Evolutionary conservation across 116 monocot species (phyloP), one percentile per base, ranked within the genome.

Genomic region (Phalaenopsis hybrid): DNA sequence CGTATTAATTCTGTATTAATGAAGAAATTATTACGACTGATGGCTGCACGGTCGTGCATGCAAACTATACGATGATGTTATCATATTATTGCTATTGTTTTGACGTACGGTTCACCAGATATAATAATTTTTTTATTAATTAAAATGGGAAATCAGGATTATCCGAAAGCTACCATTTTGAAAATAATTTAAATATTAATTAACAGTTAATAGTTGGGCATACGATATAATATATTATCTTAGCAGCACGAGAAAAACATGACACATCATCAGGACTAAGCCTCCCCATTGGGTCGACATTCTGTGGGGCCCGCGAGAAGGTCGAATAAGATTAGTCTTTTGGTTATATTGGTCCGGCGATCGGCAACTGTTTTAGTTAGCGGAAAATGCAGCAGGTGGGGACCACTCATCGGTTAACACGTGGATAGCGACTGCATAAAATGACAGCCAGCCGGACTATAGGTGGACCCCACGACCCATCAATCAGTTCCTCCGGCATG

Each of bases 381-480:
- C 50, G 50, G 50, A 50, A 11, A 50, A 50, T 9, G 50, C 50
- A 50, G 50, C 50, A 50, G 12, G 50, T 50, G 50, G 50, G 50
- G 50, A 50, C 10, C 50, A 50, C 12, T 50, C 10, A 50, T 50
- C 12, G 10, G 34, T 11, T 31, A n/a, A 13, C 70, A 70, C 70
- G 70, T 70, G 70, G 70, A 70, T 33, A 15, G 70, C 33, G 70
- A 70, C 70, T 1, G 70, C 70, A 70, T 37, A 37, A 70, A 25
- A 50, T 28, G 13, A 31, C 34, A 70, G 34, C 15, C 9, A 31
- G 70, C 34, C 70, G 70, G 70, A 70, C 70, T 33, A 11, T 33
- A 25, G 70, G 70, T 70, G 70, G 70, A 25, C 11, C 70, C 10
- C 70, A 31, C 7, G 70, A 70, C 25, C 70, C 70, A 70, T 33